Evolutionary conservation across 805 yeast species (phyloP), one percentile per base, ranked within the genome.

Genomic region (Pichia manshurica): DNA sequence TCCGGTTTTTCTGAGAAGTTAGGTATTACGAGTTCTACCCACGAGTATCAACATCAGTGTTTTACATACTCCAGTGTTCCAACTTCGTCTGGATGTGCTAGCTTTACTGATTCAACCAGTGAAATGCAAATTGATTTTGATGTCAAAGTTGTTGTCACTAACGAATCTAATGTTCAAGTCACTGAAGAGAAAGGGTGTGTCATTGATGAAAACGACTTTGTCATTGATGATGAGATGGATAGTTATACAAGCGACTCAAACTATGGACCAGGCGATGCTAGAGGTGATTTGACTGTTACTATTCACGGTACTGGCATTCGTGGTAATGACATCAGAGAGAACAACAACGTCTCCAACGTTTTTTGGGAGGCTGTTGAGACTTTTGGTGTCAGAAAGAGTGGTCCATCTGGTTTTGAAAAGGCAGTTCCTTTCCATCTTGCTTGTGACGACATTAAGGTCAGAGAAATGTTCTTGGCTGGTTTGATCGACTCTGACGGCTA

Each of bases 391-490:
- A 39, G 23, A n/a, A 10, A 39, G 8, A 25, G 13, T 15, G 22
- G n/a, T 10, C 22, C 8, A n/a, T 22, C 32, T 23, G 42, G 42
- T 23, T 36, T 53, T 12, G 49, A 53, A 23, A 69, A 68, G 50
- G 51, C 53, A 44, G 62, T 72, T 46, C 75, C 77, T 25, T 32
- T 47, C 4, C 58, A 54, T 32, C 58, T 72, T 49, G 56, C 66
- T 50, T 43, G 55, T 42, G 77, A 71, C 44, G 56, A 64, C 29
- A 49, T 71, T 29, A 62, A 56, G n/a, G 69, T 71, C 28, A 66
- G 78, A 47, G 77, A 73, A 60, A 57, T 62, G 7, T 70, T 68
- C 52, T 44, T 74, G 45, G 75, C 77, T 23, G 78, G 76, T 51
- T 53, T 74, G 28, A 58, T 72, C 49, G 77, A 71, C 48, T 56